Evolutionary conservation across 1,139 yeast genomes (phyloP), one percentile per base, ranked within the genome.

Genomic region (Magnusiomyces ingens): DNA sequence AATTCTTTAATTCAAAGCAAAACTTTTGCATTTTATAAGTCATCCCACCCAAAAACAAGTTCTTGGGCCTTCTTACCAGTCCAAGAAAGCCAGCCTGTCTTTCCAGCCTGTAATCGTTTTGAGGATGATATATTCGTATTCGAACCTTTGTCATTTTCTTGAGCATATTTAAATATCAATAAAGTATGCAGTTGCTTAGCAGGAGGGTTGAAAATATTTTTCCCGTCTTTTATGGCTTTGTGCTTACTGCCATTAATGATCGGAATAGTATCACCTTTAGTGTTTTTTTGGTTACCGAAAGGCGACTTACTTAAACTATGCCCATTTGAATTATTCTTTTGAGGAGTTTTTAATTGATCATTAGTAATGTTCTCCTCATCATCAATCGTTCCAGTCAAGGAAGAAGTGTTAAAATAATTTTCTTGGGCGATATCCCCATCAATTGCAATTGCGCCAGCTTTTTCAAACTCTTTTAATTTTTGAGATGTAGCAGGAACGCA

Each of bases 401-500:
- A 80, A 32, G 84, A 81, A 53, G 84, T 70, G 61, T 81, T 81
- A 63, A 84, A 91, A 35, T 84, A 75, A 1, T 83, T 78, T 41
- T 73, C 74, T 60, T 79, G 81, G 8, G 32, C 8, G 32, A 5
- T 26, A 26, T 4, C 32, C 4, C 8, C 37, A n/a, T 46, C 37
- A 54, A 57, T 57, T 21, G 57, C 54, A 6, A 53, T 53, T 48
- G 58, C 62, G 10, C 62, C 55, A 10, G 64, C 62, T 44, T 50
- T 55, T 19, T 56, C 59, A 52, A 61, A 58, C 42, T 62, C 63
- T 11, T 57, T 59, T 35, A 53, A 50, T 45, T 57, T 61, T 11
- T 57, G 54, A 13, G 51, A 78, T 74, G 67, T 84, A 80, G 43
- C 93, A 82, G 69, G 64, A 17, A 86, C 81, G 55, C 93, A 93